phyloP scores from a whole-genome alignment of 2,329 filamentous ascomycete species.

The Penicillium griseofulvum region DNA sequence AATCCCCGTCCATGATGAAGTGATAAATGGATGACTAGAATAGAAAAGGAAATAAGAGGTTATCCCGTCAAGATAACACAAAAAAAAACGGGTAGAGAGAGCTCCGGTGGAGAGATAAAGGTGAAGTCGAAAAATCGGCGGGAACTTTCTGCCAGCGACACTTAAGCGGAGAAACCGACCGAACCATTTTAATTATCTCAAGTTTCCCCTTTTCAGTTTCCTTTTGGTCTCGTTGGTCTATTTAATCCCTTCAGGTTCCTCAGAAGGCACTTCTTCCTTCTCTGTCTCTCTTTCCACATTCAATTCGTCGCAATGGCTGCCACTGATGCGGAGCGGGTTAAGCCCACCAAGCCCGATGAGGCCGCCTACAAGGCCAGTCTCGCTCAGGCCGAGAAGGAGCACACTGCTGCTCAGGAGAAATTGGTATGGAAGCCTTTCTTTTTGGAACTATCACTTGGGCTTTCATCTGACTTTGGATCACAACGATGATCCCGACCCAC shows the following conservation, averaged over 20 bases:
- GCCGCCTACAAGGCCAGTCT: constrained; percentile 76
- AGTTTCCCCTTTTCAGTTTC: constrained; percentile 23
- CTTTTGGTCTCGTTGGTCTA: constrained; percentile 13
- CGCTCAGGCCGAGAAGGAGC: constrained; percentile 80
- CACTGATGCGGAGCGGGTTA: constrained; percentile 47
- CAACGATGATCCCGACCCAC: constrained; percentile 3
- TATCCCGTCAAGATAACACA: neutral
- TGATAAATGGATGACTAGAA: neutral
- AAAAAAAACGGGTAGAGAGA: constrained; percentile 7
- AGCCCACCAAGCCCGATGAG: constrained; percentile 85
- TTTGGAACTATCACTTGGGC: neutral
- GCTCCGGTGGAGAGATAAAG: constrained; percentile 14
- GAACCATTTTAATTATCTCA: constrained; percentile 25
- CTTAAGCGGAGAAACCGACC: constrained; percentile 29
- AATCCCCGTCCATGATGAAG: constrained; percentile 42
- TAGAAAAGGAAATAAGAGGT: neutral
- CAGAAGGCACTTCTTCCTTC: constrained; percentile 9
- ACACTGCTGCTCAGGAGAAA: constrained; percentile 71
- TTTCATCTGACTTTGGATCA: neutral
- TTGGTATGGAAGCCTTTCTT: constrained; percentile 49
- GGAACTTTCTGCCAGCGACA: constrained; percentile 27
- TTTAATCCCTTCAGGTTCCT: constrained; percentile 3
- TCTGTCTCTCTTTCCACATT: constrained; percentile 12
- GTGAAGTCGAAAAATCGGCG: constrained; percentile 25
- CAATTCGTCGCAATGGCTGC: constrained; percentile 35